Evolutionary conservation across 345 rosid genomes (phyloP).

Genomic region (Acer saccharum): DNA sequence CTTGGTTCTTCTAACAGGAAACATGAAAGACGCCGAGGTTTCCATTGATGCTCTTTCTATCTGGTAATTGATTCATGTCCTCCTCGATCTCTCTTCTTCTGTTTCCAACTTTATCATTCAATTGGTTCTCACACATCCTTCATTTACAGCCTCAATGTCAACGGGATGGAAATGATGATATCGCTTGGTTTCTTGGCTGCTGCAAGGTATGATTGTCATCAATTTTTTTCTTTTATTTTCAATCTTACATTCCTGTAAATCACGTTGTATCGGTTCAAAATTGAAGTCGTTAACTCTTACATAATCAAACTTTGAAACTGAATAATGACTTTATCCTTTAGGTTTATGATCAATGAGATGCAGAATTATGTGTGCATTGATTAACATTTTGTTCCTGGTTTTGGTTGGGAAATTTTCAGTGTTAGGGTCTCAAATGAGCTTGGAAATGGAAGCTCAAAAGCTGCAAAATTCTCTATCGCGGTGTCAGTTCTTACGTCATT

Average conservation of each 20-base stretch:
- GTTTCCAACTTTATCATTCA: not conserved
- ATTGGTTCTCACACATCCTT: not conserved
- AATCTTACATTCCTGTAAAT: too few species aligned
- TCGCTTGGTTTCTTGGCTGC: slow-evolving; percentile 80
- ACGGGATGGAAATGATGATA: slow-evolving; percentile 83
- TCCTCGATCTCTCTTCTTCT: not conserved
- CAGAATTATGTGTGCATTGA: not conserved
- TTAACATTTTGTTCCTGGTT: not conserved
- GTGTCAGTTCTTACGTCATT: slow-evolving; percentile 51
- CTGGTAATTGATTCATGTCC: slow-evolving; percentile 45
- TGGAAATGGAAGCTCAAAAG: slow-evolving; percentile 63
- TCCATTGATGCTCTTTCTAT: slow-evolving; percentile 81
- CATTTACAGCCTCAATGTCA: slow-evolving; percentile 61
- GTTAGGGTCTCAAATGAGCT: slow-evolving; percentile 86
- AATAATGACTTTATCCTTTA: not conserved
- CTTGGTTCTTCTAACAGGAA: slow-evolving; percentile 68
- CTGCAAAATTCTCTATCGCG: slow-evolving; percentile 56
- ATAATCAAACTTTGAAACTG: not conserved
- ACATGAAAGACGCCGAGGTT: slow-evolving; percentile 64
- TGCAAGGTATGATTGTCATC: slow-evolving; percentile 45
- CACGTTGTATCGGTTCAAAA: not conserved
- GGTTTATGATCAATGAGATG: not conserved
- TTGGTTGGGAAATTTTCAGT: slow-evolving; percentile 34
- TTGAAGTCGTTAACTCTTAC: not conserved
- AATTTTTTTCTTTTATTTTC: not conserved